Evolutionary conservation across 108 stramenopile genomes (phyloP), one percentile per base, ranked within the genome.

Genomic region (Conticribra guillardii): DNA sequence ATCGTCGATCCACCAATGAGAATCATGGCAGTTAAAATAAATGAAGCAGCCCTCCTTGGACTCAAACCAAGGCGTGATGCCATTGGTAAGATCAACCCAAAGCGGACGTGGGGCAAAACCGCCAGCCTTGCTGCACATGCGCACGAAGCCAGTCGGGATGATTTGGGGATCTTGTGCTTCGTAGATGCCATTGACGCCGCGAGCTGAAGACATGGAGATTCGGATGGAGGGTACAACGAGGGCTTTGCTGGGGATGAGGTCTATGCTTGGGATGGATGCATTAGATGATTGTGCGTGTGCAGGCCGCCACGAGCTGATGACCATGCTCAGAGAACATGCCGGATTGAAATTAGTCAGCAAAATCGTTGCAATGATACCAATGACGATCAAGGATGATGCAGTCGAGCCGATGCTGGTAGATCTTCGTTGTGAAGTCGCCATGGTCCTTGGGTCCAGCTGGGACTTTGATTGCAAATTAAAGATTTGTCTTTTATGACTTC

Each of bases 41-140:
- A 76, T 44, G 58, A 63, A 76, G 44, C 75, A 69, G 2, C 75
- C 75, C 21, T 69, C 49, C 15, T 67, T 49, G 0, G 28, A 44
- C 44, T 68, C 60, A 44, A 76, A 76, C 75, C 75, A 76, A 1
- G 67, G 75, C 8, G 75, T 69, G 29, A 76, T 41, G 15, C 75
- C 67, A 48, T 67, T 76, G 28, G 75, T 76, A 1, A 64, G 16
- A 1, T 54, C 60, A 27, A 62, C 67, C 75, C 75, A 76, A 7
- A 76, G 21, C 16, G 75, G 75, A 0, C 75, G 24, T 23, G 75
- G 75, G 0, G 75, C 75, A 55, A 48, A 76, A 19, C 75, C 75
- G 19, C 75, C 75, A 1, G 67, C 75, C 51, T 63, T 76, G 52
- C 22, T n/a, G 56, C 75, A 76, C 37, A 54, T 54, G 4, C 67